Evolutionary conservation across 371 early-diverging fungal genomes (phyloP).

Genomic region (Haplosporangium sp.): DNA sequence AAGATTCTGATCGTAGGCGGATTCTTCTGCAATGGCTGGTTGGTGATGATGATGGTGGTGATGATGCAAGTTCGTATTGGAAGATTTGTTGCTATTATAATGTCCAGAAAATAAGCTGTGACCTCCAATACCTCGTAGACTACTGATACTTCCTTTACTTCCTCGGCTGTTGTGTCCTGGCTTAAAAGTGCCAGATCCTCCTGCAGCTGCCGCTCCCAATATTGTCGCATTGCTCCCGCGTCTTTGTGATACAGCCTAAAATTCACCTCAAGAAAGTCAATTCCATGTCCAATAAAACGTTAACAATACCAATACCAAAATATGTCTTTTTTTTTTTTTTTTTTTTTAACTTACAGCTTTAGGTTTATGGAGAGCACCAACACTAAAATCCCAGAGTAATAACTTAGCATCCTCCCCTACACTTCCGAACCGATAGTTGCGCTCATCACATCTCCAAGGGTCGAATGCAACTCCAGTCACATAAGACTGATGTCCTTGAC

Average conservation of each 20-base stretch:
- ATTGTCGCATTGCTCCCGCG: slow-evolving; percentile 43
- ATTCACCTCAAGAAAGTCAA: slow-evolving; percentile 53
- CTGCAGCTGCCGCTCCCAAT: slow-evolving; percentile 18
- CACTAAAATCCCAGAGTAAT: slow-evolving; percentile 93
- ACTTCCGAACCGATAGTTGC: slow-evolving; percentile 88
- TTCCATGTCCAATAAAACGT: no score
- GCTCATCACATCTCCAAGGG: slow-evolving; percentile 85
- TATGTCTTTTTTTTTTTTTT: no score
- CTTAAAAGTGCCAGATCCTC: slow-evolving; percentile 27
- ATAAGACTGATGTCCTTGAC: slow-evolving; percentile 93
- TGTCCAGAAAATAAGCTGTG: slow-evolving; percentile 52
- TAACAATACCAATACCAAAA: no score
- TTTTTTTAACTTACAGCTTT: slow-evolving; percentile 65
- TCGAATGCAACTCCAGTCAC: slow-evolving; percentile 92
- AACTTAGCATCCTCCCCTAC: slow-evolving; percentile 92
- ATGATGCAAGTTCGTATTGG: slow-evolving; percentile 9
- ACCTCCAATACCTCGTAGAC: slow-evolving; percentile 35
- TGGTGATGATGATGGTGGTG: slow-evolving; percentile 10
- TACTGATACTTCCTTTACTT: slow-evolving; percentile 32
- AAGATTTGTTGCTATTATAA: slow-evolving; percentile 4
- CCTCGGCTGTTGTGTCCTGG: slow-evolving; percentile 41
- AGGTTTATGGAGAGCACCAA: slow-evolving; percentile 78
- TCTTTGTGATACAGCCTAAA: slow-evolving; percentile 54
- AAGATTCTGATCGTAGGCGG: not conserved
- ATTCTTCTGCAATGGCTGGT: slow-evolving; percentile 32